Percentiles rank a stretch among this genome's conserved stretches.
Conservation (phyloP, 1,139 yeast genomes). For the Suhomyces terraborum region DNA sequence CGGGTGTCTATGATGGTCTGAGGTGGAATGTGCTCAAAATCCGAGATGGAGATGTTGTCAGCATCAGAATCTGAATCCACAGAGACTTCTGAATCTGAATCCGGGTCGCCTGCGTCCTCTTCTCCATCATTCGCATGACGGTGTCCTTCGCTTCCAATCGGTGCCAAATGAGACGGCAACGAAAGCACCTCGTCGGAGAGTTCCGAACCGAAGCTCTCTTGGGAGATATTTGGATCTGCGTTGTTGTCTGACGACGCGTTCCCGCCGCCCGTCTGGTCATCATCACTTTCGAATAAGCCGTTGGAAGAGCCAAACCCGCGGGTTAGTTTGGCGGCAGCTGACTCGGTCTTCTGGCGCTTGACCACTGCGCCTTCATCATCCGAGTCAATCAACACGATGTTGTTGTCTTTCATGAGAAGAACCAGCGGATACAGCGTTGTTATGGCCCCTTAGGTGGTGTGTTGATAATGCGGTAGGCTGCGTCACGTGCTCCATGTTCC, state of each 20-base stretch:
- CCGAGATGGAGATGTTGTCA: slow-evolving; percentile 9
- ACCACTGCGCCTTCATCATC: slow-evolving; percentile 18
- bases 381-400: slow-evolving; percentile 23
- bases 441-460: slow-evolving; percentile 1
- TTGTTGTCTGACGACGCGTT: slow-evolving; percentile 6
- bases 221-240: background rate
- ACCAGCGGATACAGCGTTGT: background rate
- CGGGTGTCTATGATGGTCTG: slow-evolving; percentile 47
- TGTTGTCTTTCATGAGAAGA: slow-evolving; percentile 13
- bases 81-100: slow-evolving; percentile 1
- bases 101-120: slow-evolving; percentile 2
- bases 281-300: slow-evolving; percentile 14
- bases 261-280: slow-evolving; percentile 7
- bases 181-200: slow-evolving; percentile 11
- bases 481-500: background rate
- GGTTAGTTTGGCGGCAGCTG: slow-evolving; percentile 13
- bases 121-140: slow-evolving; percentile 7
- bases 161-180: slow-evolving; percentile 12
- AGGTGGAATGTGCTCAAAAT: slow-evolving; percentile 17
- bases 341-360: slow-evolving; percentile 15
- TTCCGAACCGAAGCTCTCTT: slow-evolving; percentile 2
- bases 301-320: slow-evolving; percentile 16
- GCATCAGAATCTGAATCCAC: slow-evolving; percentile 2
- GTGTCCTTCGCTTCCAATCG: slow-evolving; percentile 7
- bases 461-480: slow-evolving; percentile 1